Percentiles rank a stretch among this genome's conserved stretches.
These are phyloP conservation scores for Auricularia cornea DNA, from an alignment of 768 basidiomycete species.

Conservation along the genomic window DNA sequence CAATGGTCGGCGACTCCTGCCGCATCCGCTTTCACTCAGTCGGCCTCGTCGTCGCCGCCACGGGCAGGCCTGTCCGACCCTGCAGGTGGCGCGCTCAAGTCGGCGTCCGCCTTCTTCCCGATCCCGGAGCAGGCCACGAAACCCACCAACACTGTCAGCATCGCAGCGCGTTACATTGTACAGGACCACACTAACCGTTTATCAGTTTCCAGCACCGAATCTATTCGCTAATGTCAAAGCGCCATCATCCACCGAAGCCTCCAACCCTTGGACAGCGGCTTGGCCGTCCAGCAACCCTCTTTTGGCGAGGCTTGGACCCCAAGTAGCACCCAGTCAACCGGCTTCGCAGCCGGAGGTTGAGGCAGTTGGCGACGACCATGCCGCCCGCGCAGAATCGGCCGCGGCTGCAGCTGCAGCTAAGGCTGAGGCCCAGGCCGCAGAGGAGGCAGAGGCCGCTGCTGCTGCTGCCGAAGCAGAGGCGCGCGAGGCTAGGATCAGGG, in stretches of 20 bases:
- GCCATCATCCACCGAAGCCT: not conserved
- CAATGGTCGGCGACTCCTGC: constrained; percentile 4
- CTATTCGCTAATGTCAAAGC: no score
- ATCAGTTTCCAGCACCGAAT: not conserved
- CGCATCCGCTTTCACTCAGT: not conserved
- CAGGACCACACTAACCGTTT: not conserved
- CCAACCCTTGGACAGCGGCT: not conserved
- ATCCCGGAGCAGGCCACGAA: not conserved
- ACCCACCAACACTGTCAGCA: not conserved
- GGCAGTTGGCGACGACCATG: not conserved
- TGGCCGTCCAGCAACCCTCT: no score
- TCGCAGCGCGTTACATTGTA: not conserved
- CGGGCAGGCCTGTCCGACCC: no score
- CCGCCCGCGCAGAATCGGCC: not conserved
- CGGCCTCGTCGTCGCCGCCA: no score
- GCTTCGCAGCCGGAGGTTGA: not conserved
- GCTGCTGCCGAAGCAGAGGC: not conserved
- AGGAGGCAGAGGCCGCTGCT: not conserved
- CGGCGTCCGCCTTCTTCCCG: not conserved
- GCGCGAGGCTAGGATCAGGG: not conserved
- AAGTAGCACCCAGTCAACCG: no score
- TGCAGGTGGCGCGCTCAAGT: no score
- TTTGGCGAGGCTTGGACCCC: no score
- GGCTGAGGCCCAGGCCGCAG: not conserved
- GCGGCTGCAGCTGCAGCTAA: not conserved